Conservation (phyloP, 2,329 filamentous ascomycete species). For the Stagonosporopsis tanaceti region DNA sequence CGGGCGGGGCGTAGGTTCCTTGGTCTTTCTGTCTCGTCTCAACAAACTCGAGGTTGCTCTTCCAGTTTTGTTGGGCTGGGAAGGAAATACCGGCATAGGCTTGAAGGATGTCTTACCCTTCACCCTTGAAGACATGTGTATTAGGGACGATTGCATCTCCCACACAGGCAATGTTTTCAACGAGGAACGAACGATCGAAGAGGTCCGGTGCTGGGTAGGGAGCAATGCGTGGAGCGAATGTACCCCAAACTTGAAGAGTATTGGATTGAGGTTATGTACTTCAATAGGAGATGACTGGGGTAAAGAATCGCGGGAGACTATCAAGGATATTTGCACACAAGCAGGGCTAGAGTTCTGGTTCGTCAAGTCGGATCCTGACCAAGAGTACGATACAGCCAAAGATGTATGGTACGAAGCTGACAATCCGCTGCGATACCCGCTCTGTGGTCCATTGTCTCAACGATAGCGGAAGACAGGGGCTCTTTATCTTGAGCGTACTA, state of each 20-base stretch:
- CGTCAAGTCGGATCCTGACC: conserved; percentile 4
- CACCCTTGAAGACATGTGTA: conserved; percentile 5
- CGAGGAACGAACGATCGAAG: conserved; percentile 2
- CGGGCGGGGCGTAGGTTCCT: conserved; percentile 3
- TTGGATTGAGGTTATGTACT: background rate
- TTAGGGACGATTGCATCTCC: conserved; percentile 2
- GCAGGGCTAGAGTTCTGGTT: conserved; percentile 8
- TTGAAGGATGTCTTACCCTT: background rate
- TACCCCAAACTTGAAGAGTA: conserved; percentile 4
- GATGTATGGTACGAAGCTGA: conserved; percentile 2
- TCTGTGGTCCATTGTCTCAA: background rate
- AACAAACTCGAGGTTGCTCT: conserved; percentile 8
- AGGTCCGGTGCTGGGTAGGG: conserved; percentile 5
- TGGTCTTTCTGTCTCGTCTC: conserved; percentile 1
- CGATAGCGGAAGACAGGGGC: background rate
- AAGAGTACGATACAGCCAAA: conserved; percentile 5
- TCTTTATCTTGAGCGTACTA: too few relatives aligned
- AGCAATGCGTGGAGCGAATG: conserved; percentile 1
- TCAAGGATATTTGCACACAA: conserved; percentile 7
- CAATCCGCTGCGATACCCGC: conserved; percentile 5
- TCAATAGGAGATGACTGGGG: conserved; percentile 5
- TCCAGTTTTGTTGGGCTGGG: conserved; percentile 1
- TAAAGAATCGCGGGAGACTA: background rate
- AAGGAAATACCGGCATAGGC: background rate
- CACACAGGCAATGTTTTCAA: background rate